phyloP scores from a whole-genome alignment of 305 asterid genomes.

The Fraxinus albicans region DNA sequence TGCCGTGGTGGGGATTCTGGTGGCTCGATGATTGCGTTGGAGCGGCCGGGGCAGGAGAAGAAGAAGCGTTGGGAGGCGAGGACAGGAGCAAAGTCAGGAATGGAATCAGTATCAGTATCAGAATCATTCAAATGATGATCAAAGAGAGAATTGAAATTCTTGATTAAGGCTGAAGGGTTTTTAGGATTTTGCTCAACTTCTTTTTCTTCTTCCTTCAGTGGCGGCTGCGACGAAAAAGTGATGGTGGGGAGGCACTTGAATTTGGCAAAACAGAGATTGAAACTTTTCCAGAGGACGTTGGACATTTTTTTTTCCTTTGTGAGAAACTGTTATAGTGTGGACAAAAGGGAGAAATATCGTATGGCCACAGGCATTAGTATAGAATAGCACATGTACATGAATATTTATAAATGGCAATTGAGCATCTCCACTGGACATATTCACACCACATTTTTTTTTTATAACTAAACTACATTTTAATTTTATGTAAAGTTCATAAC shows the following conservation, averaged over 20 bases:
- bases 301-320: constrained; percentile 41
- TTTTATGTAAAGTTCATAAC: no score
- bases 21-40: constrained; percentile 61
- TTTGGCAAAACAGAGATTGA: constrained; percentile 57
- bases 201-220: constrained; percentile 13
- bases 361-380: neutral
- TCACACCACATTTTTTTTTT: no score
- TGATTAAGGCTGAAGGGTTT: constrained; percentile 27
- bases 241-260: constrained; percentile 59
- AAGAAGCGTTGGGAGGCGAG: constrained; percentile 79
- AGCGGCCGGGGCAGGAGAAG: constrained; percentile 66
- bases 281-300: constrained; percentile 45
- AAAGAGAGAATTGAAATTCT: constrained; percentile 49
- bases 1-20: constrained; percentile 16
- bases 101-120: constrained; percentile 28
- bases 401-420: neutral
- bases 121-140: constrained; percentile 27
- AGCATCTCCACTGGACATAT: no score
- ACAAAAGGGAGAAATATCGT: neutral
- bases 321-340: neutral
- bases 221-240: constrained; percentile 14
- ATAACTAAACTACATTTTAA: no score
- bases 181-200: constrained; percentile 1
- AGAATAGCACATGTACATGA: neutral
- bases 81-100: constrained; percentile 58